Conservation (phyloP, 306 rosid species). For the Inga oerstediana region DNA sequence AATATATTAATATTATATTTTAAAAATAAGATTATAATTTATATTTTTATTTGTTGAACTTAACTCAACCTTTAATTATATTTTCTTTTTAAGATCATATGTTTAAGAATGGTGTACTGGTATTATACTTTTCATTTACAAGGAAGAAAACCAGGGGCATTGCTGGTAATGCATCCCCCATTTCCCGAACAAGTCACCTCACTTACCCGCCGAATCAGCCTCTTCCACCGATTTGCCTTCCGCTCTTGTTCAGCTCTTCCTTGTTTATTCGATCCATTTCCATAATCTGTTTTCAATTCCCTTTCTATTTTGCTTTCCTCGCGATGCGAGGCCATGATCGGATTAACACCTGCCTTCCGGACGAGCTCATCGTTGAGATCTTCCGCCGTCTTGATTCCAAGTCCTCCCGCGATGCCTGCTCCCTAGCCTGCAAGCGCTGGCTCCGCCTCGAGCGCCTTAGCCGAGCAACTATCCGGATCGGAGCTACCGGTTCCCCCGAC, state of each 20-base stretch:
- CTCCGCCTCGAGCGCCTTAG: conserved; percentile 78
- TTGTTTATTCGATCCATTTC: not conserved
- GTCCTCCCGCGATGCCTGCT: conserved; percentile 74
- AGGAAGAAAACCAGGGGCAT: conserved; percentile 23
- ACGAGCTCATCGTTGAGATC: conserved; percentile 81
- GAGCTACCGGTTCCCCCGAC: conserved; percentile 81
- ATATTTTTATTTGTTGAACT: too few species aligned
- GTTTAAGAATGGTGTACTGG: too few species aligned
- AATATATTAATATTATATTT: too few species aligned
- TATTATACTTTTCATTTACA: not conserved
- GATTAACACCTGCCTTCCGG: conserved; percentile 79
- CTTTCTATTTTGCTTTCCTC: not conserved
- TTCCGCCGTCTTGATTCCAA: conserved; percentile 66
- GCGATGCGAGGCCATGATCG: conserved; percentile 73
- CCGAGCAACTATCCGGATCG: conserved; percentile 72
- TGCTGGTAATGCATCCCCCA: not conserved
- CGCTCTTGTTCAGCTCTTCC: not conserved
- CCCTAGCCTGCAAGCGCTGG: conserved; percentile 94
- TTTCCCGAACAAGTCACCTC: not conserved
- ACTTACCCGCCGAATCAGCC: conserved; percentile 27
- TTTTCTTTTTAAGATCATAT: too few species aligned
- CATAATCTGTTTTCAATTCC: not conserved
- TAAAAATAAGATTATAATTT: too few species aligned
- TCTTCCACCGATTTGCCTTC: conserved; percentile 22
- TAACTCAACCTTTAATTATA: too few species aligned